Evolutionary conservation across 805 yeast species (phyloP), one percentile per base, ranked within the genome.

Genomic region (Sporopachydermia quercuum): DNA sequence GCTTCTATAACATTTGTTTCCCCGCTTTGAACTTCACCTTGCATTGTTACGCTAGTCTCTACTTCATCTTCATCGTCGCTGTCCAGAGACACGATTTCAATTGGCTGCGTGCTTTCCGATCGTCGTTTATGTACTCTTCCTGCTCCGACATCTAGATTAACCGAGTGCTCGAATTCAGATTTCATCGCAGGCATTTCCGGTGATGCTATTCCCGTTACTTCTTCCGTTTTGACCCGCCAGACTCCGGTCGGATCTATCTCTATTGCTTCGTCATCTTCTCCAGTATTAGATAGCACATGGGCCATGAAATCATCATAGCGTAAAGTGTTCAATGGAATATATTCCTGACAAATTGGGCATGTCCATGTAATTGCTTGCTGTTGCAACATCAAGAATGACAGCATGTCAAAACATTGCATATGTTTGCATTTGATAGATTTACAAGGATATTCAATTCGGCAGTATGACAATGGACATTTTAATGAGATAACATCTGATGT

Each of bases 371-470:
- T 80, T 0, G 81, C 73, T 52, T 80, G 89, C 41, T 66, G 65
- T 54, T 89, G 97, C 36, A 86, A 65, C 50, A 74, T 71, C 5
- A 91, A 49, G 52, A 71, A 91, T 36, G 82, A 72, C 27, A 66
- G 55, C 0, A 83, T 87, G 57, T 91, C 98, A 55, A 87, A 84
- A 53, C 97, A 87, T 50, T 82, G 89, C 13, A 85, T 60, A 57
- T 91, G 98, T 27, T 68, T 61, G 58, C 98, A 91, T 37, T 58
- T 62, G 1, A 66, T 58, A 1, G 94, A 74, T 47, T 84, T 71
- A 1, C 76, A 72, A 0, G 98, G 97, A 39, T 68, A 56, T 41
- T 64, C 61, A 68, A 91, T 78, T 42, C 82, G 67, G 5, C 73
- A 65, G 50, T 72, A 78, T 2, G 91, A 73, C 4, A 87, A 63